Base-by-base conservation (phyloP, 306 rosid species). In the Rosa rugosa region DNA sequence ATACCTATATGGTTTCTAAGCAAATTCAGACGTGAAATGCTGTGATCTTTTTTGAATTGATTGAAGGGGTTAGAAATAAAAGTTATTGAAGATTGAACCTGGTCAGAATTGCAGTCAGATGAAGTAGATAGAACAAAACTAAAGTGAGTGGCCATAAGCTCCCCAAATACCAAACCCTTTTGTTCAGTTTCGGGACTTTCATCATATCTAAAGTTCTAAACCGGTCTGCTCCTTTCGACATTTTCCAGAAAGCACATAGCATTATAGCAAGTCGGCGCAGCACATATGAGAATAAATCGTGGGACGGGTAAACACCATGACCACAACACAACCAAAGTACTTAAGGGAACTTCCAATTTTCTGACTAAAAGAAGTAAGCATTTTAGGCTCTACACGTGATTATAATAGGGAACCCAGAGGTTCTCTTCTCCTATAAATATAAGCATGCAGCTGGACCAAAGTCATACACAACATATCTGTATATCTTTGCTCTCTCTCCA, bases 31-130 rank as follows among this genome's bases (percentile, higher is more conserved):
- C 66, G 4, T 22, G 66, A 23, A 60, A 22, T 23, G 27, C 38
- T 3, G 66, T 11, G 66, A 60, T 5, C 36, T 10, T 60, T 9
- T 22, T 25, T 22, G 66, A 60, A 60, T 60, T 23, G 36, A 9
- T 27, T 27, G 27, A 27, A 27, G 10, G 14, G 38, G 66, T 0
- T 20, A 60, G 34, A 57, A 57, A n/a, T 3, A 57, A 23, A 23
- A 67, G 68, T 68, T 23, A 49, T 16, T n/a, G 45, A 8, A 56
- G 22, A 56, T 70, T 80, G 73, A 80, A 80, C 79, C 70, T 66
- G 49, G 69, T 25, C 79, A 66, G 59, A 27, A 73, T 66, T 66
- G 49, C 42, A 66, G 79, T 65, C n/a, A 66, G 45, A 20, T 80
- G 64, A 64, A 79, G 56, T 4, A 20, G 69, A 42, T 27, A 17